Conservation (phyloP, 306 rosid species). For the Canavalia gladiata region DNA sequence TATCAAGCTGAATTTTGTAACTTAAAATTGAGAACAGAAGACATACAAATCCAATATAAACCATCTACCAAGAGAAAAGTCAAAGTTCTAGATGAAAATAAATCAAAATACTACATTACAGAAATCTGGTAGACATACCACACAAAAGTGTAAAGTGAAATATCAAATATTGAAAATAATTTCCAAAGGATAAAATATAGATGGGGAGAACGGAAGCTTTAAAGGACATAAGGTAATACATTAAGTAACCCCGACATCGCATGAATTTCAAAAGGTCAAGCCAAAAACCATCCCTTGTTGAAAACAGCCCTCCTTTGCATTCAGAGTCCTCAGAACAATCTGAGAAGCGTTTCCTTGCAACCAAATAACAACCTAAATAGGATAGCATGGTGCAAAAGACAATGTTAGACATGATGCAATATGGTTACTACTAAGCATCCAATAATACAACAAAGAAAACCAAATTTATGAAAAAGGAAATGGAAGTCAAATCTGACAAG, state of each 20-base stretch:
- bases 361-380: conserved; percentile 61
- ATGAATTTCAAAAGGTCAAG: conserved; percentile 53
- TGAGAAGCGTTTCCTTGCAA: conserved; percentile 51
- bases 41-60: conserved; percentile 1
- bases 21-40: conserved; percentile 14
- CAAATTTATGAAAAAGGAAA: background rate
- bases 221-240: conserved; percentile 56
- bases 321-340: conserved; percentile 49
- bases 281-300: conserved; percentile 53
- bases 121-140: conserved; percentile 22
- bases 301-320: conserved; percentile 46
- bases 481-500: conserved; percentile 7
- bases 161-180: background rate
- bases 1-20: conserved; percentile 18
- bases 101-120: conserved; percentile 37
- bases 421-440: conserved; percentile 32
- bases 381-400: conserved; percentile 49
- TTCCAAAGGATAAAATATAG: background rate
- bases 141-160: conserved; percentile 21
- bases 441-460: conserved; percentile 29
- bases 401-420: conserved; percentile 30
- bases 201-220: background rate
- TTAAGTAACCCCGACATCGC: conserved; percentile 73
- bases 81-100: conserved; percentile 24
- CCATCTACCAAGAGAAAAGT: conserved; percentile 27